These are phyloP conservation scores for Candida buenavistaensis DNA, from an alignment of 1,139 yeast species.

Conservation along the genomic window DNA sequence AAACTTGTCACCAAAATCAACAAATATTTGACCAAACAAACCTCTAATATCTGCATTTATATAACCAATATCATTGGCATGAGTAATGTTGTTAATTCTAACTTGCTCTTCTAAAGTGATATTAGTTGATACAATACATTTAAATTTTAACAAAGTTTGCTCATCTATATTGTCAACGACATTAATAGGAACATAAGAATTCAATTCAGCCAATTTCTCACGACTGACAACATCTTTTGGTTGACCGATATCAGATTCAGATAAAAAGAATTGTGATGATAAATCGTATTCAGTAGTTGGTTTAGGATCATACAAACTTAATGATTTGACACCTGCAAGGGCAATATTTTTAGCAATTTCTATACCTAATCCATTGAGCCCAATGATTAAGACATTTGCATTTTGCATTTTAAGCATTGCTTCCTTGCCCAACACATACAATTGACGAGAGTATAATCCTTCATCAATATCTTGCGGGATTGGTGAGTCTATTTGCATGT, in stretches of 20 bases:
- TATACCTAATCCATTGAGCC: slow-evolving; percentile 87
- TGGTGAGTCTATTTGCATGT: slow-evolving; percentile 60
- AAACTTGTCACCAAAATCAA: slow-evolving; percentile 84
- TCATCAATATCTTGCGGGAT: slow-evolving; percentile 69
- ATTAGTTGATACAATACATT: slow-evolving; percentile 83
- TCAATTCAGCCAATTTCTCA: slow-evolving; percentile 72
- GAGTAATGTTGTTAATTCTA: slow-evolving; percentile 73
- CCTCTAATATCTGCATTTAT: slow-evolving; percentile 85
- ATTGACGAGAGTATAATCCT: slow-evolving; percentile 91
- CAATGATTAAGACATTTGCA: slow-evolving; percentile 85
- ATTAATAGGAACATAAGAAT: slow-evolving; percentile 86
- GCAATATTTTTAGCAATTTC: slow-evolving; percentile 97
- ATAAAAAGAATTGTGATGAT: slow-evolving; percentile 85
- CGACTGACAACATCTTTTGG: slow-evolving; percentile 75
- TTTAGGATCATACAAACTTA: slow-evolving; percentile 83
- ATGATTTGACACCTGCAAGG: slow-evolving; percentile 93
- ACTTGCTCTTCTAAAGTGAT: slow-evolving; percentile 74
- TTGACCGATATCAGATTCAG: slow-evolving; percentile 68
- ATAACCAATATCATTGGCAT: slow-evolving; percentile 69
- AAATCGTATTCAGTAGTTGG: slow-evolving; percentile 69
- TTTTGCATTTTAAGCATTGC: slow-evolving; percentile 97
- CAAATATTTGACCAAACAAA: slow-evolving; percentile 83
- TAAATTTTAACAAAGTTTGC: slow-evolving; percentile 54
- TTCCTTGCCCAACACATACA: slow-evolving; percentile 90
- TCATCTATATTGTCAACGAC: slow-evolving; percentile 57